phyloP scores from a whole-genome alignment of 345 rosid genomes.

The Crucihimalaya himalaica region DNA sequence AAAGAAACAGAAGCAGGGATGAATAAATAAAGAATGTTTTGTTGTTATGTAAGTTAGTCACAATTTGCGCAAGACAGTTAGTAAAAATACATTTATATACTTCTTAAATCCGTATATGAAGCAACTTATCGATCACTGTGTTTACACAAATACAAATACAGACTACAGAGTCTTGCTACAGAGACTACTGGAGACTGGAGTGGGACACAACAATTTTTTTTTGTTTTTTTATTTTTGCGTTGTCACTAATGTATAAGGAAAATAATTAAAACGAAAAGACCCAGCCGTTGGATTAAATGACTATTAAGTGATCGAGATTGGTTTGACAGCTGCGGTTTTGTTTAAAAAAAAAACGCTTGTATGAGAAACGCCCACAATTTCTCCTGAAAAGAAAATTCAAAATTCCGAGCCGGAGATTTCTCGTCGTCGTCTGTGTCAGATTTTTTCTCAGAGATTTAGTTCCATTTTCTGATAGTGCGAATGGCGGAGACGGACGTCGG shows the following conservation, averaged over 20 bases:
- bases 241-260: background rate
- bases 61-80: background rate
- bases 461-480: background rate
- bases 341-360: background rate
- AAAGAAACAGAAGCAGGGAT: constrained; percentile 32
- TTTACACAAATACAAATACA: too few relatives aligned
- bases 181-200: background rate
- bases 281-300: constrained; percentile 21
- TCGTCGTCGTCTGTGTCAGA: constrained; percentile 24
- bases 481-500: constrained; percentile 48
- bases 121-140: background rate
- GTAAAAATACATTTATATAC: background rate
- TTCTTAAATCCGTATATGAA: background rate
- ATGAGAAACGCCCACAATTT: constrained; percentile 11
- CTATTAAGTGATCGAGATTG: constrained; percentile 4
- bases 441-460: constrained; percentile 14
- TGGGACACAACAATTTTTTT: background rate
- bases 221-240: background rate
- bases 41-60: background rate
- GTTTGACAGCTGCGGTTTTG: constrained; percentile 27
- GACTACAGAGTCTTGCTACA: background rate
- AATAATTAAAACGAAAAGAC: background rate
- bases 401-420: constrained; percentile 1
- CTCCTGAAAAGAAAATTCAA: background rate
- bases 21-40: background rate